A percentile compares a stretch with the other conserved stretches of the same genome.
Conservation (phyloP, 192 early-diverging fungal species). For the Coemansia sp. region DNA sequence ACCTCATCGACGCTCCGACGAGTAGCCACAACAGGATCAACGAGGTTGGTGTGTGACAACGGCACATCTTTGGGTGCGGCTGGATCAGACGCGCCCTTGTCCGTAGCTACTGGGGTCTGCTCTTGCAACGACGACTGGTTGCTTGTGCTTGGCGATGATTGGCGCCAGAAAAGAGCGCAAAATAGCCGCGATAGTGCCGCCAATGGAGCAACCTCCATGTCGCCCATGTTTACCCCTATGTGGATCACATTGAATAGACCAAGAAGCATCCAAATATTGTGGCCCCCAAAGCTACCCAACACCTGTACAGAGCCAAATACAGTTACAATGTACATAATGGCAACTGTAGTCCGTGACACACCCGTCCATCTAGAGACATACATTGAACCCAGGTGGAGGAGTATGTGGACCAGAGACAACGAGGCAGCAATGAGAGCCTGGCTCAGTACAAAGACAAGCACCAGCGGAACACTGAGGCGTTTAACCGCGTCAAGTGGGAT, state of each 20-base stretch:
- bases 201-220: not conserved
- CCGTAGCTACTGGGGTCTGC: not conserved
- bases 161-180: not conserved
- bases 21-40: not conserved
- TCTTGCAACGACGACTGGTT: not conserved
- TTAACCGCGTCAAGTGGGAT: constrained; percentile 1
- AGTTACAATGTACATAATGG: not conserved
- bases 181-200: not conserved
- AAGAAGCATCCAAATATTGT: not conserved
- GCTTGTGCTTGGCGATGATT: not conserved
- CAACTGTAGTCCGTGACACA: not conserved
- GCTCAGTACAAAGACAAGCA: not conserved
- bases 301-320: not conserved
- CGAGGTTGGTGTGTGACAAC: not conserved
- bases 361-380: not conserved
- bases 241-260: not conserved
- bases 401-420: not conserved
- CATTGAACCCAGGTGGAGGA: not conserved
- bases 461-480: constrained; percentile 2
- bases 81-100: no score
- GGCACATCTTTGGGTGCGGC: not conserved
- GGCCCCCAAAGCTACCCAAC: not conserved
- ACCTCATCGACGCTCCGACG: constrained; percentile 11
- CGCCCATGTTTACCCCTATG: not conserved
- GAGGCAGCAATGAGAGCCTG: not conserved